These are phyloP conservation scores for Coelastrella sp. DNA, from an alignment of 139 green algal species.

Conservation along the genomic window DNA sequence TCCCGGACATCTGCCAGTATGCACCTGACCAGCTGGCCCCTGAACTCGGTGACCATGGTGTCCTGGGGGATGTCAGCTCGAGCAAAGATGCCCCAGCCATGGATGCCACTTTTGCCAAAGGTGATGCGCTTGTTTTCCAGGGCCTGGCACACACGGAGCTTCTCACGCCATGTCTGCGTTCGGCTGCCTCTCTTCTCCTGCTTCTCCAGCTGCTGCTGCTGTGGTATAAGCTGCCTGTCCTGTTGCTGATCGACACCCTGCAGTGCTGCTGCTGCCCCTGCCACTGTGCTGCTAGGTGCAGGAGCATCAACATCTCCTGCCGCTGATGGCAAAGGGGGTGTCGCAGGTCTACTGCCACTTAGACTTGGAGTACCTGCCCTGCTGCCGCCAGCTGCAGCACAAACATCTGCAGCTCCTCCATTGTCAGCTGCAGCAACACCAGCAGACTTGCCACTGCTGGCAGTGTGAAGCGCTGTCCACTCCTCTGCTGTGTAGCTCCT, in stretches of 20 bases:
- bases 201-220: slow-evolving; percentile 25
- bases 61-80: slow-evolving; percentile 74
- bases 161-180: slow-evolving; percentile 56
- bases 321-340: not conserved
- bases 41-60: slow-evolving; percentile 91
- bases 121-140: slow-evolving; percentile 77
- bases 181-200: not conserved
- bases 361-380: not conserved
- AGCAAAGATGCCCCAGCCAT: slow-evolving; percentile 93
- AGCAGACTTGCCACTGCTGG: slow-evolving; percentile 9
- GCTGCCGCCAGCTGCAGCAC: slow-evolving; percentile 1
- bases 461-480: slow-evolving; percentile 48
- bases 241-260: not conserved
- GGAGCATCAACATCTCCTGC: not conserved
- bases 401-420: not conserved
- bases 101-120: slow-evolving; percentile 90
- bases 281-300: not conserved
- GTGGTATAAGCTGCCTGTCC: not conserved
- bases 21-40: slow-evolving; percentile 78
- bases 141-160: slow-evolving; percentile 48
- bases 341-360: not conserved
- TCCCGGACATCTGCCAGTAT: slow-evolving; percentile 81
- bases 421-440: not conserved
- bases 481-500: slow-evolving; percentile 58
- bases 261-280: not conserved